phyloP scores from a whole-genome alignment of 2,329 filamentous ascomycete species.

The Akanthomyces muscarius region DNA sequence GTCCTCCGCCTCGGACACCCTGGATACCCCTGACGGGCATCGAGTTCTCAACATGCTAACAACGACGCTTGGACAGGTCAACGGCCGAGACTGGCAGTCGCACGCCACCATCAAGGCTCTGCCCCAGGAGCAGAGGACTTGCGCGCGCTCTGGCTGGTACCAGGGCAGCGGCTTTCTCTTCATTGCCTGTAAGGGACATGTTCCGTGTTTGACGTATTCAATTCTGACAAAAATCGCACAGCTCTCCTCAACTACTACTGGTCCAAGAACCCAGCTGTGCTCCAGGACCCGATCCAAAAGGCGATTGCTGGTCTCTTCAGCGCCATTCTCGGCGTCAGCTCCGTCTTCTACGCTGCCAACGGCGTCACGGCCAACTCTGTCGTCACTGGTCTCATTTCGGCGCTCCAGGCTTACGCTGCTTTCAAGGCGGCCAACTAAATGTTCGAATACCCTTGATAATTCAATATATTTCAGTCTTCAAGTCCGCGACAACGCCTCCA shows the following conservation, averaged over 20 bases:
- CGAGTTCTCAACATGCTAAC: neutral
- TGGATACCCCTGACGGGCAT: neutral
- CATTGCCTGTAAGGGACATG: neutral
- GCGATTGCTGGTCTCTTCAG: slow-evolving; percentile 3
- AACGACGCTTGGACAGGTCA: neutral
- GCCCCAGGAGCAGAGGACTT: slow-evolving; percentile 4
- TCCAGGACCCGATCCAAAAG: slow-evolving; percentile 15
- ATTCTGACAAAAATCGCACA: neutral
- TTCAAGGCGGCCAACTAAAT: slow-evolving; percentile 13
- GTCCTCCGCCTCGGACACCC: neutral
- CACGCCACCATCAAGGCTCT: slow-evolving; percentile 11
- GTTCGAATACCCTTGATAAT: neutral
- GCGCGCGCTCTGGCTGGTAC: slow-evolving; percentile 7
- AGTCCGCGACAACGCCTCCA: neutral
- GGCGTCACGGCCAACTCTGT: slow-evolving; percentile 3
- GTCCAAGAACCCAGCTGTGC: slow-evolving; percentile 13
- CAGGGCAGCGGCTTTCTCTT: slow-evolving; percentile 13
- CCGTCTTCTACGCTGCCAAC: slow-evolving; percentile 10
- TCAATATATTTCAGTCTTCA: neutral
- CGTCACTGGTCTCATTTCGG: neutral
- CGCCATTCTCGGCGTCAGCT: slow-evolving; percentile 2
- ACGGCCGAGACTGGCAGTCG: slow-evolving; percentile 12
- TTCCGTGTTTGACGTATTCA: neutral
- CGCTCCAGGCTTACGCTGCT: slow-evolving; percentile 13
- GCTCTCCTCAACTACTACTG: slow-evolving; percentile 16